Evolutionary conservation across 2,329 filamentous ascomycete species (phyloP).

Genomic region (Fusarium scirpi): DNA sequence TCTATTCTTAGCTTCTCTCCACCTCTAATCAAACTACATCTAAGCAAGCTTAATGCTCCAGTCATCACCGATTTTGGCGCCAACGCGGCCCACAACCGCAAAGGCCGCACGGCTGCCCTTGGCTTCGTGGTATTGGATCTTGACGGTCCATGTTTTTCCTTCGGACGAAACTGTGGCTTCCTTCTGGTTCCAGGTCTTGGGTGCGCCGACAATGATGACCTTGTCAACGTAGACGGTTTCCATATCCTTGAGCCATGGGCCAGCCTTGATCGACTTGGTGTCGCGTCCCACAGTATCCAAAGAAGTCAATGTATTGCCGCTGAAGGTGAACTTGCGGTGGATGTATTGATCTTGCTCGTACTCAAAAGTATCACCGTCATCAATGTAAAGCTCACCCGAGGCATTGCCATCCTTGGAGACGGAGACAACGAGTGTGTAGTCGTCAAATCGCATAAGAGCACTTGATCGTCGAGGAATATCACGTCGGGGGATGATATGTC

Average conservation of each 20-base stretch:
- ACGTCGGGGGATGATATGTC: conserved; percentile 90
- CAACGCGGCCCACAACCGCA: conserved; percentile 65
- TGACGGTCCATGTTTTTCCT: conserved; percentile 66
- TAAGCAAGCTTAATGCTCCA: conserved; percentile 60
- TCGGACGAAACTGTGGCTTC: conserved; percentile 68
- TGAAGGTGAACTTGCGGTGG: conserved; percentile 81
- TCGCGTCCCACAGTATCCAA: conserved; percentile 71
- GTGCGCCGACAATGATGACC: conserved; percentile 85
- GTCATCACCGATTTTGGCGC: conserved; percentile 64
- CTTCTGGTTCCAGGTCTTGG: conserved; percentile 75
- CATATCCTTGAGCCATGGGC: conserved; percentile 84
- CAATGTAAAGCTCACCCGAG: conserved; percentile 85
- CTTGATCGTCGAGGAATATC: conserved; percentile 88
- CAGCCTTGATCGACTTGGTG: conserved; percentile 66
- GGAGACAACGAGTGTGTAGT: conserved; percentile 87
- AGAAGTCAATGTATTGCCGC: conserved; percentile 71
- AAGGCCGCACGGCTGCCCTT: conserved; percentile 62
- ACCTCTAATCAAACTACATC: conserved; percentile 36
- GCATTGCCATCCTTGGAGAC: conserved; percentile 72
- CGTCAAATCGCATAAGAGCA: conserved; percentile 91
- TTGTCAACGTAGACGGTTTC: conserved; percentile 82
- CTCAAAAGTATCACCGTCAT: conserved; percentile 94
- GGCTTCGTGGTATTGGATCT: conserved; percentile 70
- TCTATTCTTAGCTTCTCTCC: conserved; percentile 40
- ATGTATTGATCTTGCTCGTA: conserved; percentile 89